Evolutionary conservation across 192 early-diverging fungal species (phyloP), one percentile per base, ranked within the genome.

Genomic region (Coemansia erecta): DNA sequence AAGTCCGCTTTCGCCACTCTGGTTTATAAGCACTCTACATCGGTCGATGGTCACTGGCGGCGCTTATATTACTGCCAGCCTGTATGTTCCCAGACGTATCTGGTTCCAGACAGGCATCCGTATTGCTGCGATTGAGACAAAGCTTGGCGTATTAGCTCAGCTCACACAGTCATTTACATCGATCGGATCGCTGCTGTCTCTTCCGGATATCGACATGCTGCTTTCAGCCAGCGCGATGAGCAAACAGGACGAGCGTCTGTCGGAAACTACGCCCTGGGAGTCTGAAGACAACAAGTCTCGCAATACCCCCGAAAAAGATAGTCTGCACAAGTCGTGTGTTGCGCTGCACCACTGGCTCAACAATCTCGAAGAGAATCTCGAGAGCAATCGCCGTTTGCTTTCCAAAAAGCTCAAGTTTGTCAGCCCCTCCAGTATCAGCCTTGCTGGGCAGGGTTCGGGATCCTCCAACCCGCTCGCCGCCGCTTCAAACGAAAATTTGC

Each of bases 21-120:
- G 80, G 80, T 71, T 77, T 40, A 66, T 82, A 12, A 61, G 52
- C 48, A 77, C 74, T 7, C 68, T 82, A n/a, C 70, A 73, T 31
- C 51, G 70, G 24, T 80, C 77, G 12, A 82, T 77, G 70, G 70
- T 73, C 17, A 67, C 53, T 28, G 46, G 56, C 46, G 80, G 80
- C 2, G 80, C 74, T 7, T 61, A 77, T 24, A 31, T 82, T 52
- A 82, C 80, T 2, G 46, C 69, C 11, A 73, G 65, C 22, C 58
- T 82, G 55, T 82, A 56, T 50, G 70, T 82, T 19, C 75, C 80
- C 2, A 70, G 74, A 24, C 73, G 80, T 13, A 42, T 82, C 40
- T 82, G 80, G 80, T 82, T 53, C 67, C 80, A 82, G 53, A 47
- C 64, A 2, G 80, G 75, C 8, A 77, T 77, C 41, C 80, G 80